Percentiles rank a stretch among this genome's conserved stretches.
These are phyloP conservation scores for Globisporangium barbulae DNA, from an alignment of 352 stramenopile species.

Conservation along the genomic window DNA sequence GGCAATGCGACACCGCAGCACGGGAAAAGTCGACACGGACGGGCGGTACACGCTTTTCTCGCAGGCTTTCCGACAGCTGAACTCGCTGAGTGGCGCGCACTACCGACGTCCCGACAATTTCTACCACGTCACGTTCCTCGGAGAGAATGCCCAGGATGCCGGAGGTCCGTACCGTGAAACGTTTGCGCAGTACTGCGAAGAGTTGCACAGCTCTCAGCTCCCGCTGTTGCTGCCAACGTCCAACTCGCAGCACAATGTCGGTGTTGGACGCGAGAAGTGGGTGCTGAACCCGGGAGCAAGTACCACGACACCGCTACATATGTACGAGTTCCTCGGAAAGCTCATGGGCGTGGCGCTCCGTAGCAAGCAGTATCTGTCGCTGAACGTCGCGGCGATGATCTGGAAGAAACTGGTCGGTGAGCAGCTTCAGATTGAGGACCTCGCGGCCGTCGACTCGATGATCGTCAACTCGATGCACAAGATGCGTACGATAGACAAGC, in stretches of 20 bases:
- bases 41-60: conserved; percentile 75
- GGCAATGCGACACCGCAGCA: conserved; percentile 72
- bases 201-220: conserved; percentile 79
- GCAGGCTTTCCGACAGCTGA: conserved; percentile 83
- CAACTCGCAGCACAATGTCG: conserved; percentile 89
- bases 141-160: conserved; percentile 83
- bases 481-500: conserved; percentile 77
- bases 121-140: conserved; percentile 84
- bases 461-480: conserved; percentile 86
- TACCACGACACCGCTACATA: conserved; percentile 46
- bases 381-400: conserved; percentile 83
- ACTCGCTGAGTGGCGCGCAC: conserved; percentile 52
- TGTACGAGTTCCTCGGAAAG: conserved; percentile 93
- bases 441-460: conserved; percentile 82
- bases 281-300: conserved; percentile 81
- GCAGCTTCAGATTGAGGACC: conserved; percentile 67
- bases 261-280: conserved; percentile 86
- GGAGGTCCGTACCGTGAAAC: conserved; percentile 87
- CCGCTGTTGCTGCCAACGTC: conserved; percentile 86
- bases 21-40: conserved; percentile 52
- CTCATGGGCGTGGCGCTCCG: conserved; percentile 87
- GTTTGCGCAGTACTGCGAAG: conserved; percentile 77
- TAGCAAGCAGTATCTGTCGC: conserved; percentile 85
- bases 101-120: conserved; percentile 68
- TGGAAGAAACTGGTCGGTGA: conserved; percentile 90